Evolutionary conservation across 768 basidiomycete species (phyloP), one percentile per base, ranked within the genome.

Genomic region (Mycena venus): DNA sequence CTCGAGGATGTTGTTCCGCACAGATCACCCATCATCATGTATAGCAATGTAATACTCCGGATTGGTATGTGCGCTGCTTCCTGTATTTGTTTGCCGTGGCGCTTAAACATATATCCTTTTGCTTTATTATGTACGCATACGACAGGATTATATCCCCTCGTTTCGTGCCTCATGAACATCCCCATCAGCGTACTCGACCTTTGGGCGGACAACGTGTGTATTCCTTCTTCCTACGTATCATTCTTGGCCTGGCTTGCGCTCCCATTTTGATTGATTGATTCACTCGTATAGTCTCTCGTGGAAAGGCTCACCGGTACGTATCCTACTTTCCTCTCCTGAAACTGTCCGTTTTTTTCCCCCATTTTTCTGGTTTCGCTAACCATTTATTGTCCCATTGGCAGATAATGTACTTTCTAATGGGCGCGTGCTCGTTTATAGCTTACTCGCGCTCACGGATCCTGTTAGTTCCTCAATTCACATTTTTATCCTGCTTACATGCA

Each of bases 371-470:
- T 29, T 56, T 56, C 27, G 55, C 31, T 56, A 12, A 44, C 19
- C 29, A 59, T 11, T 36, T 32, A 32, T 34, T 32, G 56, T 34
- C 19, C 21, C 56, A 21, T 8, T 59, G 15, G 29, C 56, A 59
- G 56, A 32, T 25, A 59, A 32, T 59, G 56, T 14, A 59, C 56
- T 59, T 59, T 34, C 32, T 32, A 32, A 21, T 59, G 29, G 56
- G 31, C 56, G 56, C 56, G 56, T 36, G 32, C 56, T 59, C 56
- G 56, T 59, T 15, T 59, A 59, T 59, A 34, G 56, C 56, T 59
- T 59, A 34, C 56, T 59, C 31, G 56, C 34, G 56, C 56, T 59
- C 56, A 34, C 34, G 21, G 56, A 59, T 59, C 34, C 56, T 34
- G 56, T 59, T 34, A 36, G 32, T 59, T 34, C 31, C 29, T 59